Base-by-base conservation (phyloP, 768 basidiomycete species). In the Suillus spraguei region DNA sequence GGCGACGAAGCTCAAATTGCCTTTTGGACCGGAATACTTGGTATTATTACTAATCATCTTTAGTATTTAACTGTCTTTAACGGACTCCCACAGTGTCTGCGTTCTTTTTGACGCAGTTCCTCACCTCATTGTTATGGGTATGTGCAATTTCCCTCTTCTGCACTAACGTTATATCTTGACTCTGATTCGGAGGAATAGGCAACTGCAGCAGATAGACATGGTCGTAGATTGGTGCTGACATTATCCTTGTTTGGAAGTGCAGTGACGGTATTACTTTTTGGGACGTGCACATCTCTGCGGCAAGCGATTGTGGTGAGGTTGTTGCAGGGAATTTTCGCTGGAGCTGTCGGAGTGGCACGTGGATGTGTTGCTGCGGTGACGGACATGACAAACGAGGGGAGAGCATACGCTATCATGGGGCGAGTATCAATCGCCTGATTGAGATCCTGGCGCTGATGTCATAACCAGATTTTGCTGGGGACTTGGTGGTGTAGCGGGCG, bases 61-160 rank as follows among this genome's bases (percentile, higher is more conserved):
- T 63, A 65, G 67, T 63, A 47, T 60, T 52, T 36, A 17, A 54
- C 49, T n/a, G 41, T 52, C 33, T 28, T 50, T 70, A 63, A 70
- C 59, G 33, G 49, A 59, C 36, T 50, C 39, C 49, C 22, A 36
- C 64, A 91, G 92, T 93, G 33, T 84, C 92, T 42, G 87, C 86
- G 3, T 95, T 95, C 78, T 99, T 98, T 80, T 79, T 97, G 69
- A 95, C 96, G 2, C 97, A 99, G 71, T 99, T 99, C 77, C 78
- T 97, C 36, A 99, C 97, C 1, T 95, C 94, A 35, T 78, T 99
- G 38, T 82, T 98, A 61, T 99, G 97, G 97, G 92, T 90, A 70
- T 63, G 77, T 72, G 42, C 13, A 38, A 44, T 35, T 63, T 63
- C 55, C 42, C 38, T 38, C 44, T 65, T 56, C 61, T 56, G 52